These are phyloP conservation scores for Lagenidium sp. DNA, from an alignment of 352 stramenopile species.

Conservation along the genomic window DNA sequence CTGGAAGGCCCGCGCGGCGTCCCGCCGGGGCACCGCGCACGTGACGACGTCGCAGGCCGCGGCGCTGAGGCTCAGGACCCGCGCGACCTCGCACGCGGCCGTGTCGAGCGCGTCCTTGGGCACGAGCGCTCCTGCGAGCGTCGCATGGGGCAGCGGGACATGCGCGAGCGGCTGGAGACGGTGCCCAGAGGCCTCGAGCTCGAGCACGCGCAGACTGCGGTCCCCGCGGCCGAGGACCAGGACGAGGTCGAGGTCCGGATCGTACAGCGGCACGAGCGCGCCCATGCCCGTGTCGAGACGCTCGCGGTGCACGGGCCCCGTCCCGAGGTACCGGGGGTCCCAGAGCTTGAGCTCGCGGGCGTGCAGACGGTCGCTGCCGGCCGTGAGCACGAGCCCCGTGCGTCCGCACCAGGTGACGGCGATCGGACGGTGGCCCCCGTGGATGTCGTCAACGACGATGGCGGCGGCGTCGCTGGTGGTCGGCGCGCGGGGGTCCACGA, in stretches of 20 bases:
- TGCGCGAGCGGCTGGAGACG: slow-evolving; percentile 43
- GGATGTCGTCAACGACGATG: slow-evolving; percentile 17
- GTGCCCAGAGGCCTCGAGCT: slow-evolving; percentile 35
- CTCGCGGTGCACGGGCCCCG: slow-evolving; percentile 42
- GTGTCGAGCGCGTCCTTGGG: slow-evolving; percentile 48
- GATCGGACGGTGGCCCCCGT: slow-evolving; percentile 32
- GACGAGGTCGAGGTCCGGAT: slow-evolving; percentile 54
- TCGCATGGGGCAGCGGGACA: slow-evolving; percentile 38
- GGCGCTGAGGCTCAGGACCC: slow-evolving; percentile 49
- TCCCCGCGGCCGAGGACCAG: slow-evolving; percentile 71
- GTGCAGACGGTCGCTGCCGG: slow-evolving; percentile 51
- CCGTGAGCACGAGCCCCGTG: slow-evolving; percentile 35
- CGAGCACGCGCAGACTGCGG: slow-evolving; percentile 43
- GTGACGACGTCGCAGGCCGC: slow-evolving; percentile 51
- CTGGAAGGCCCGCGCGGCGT: slow-evolving; percentile 54
- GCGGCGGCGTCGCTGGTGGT: neutral
- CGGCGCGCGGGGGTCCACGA: slow-evolving; percentile 40
- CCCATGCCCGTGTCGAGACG: slow-evolving; percentile 57
- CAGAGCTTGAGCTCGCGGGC: slow-evolving; percentile 74
- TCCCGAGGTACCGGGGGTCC: slow-evolving; percentile 45
- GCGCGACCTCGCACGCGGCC: slow-evolving; percentile 47
- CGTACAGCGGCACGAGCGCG: slow-evolving; percentile 56
- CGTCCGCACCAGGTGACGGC: slow-evolving; percentile 53
- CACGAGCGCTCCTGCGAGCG: slow-evolving; percentile 37
- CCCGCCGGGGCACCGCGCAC: slow-evolving; percentile 56